Evolutionary conservation across 208 protist species (phyloP), one percentile per base, ranked within the genome.

Genomic region (Acanthamoeba royreba): DNA sequence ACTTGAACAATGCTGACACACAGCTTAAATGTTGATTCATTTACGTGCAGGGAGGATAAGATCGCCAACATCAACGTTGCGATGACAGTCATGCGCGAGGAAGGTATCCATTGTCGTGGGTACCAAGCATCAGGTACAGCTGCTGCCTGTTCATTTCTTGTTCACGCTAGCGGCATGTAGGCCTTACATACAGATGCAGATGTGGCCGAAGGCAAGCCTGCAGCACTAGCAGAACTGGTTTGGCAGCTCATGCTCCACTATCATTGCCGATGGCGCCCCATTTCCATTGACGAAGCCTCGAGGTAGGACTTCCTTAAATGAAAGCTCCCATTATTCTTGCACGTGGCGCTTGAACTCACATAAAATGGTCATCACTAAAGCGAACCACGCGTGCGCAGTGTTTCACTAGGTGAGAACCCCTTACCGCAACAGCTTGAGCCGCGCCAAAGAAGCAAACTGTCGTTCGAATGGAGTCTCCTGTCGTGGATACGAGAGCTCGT

Each of bases 181-280:
- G n/a, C n/a, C n/a, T n/a, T 79, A 15, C 19, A 3, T n/a, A 35
- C 38, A 13, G 13, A 11, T 11, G 3, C 2, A 43, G 66, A 79
- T 79, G 66, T 79, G 66, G 66, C 28, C 19, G 66, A 38, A 40
- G 66, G 66, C 38, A 79, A 79, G 66, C 66, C 66, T 15, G 66
- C 38, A n/a, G 66, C 66, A 40, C n/a, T 79, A 40, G 66, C 66
- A 13, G 66, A 79, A 40, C 19, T 79, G 19, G 66, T 45, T 31
- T 79, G 66, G 66, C 66, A 79, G 66, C 33, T 79, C 19, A 79
- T 79, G 66, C 66, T 79, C 33, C 66, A 79, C 66, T 79, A 79
- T n/a, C 66, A 79, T n/a, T 79, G 66, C 66, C 7, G 66, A n/a
- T 79, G 66, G 66, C 66, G 66, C 17, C 66, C 66, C 5, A 46